These are phyloP conservation scores for Endocarpon pusillum DNA, from an alignment of 495 filamentous ascomycete species.

Conservation along the genomic window DNA sequence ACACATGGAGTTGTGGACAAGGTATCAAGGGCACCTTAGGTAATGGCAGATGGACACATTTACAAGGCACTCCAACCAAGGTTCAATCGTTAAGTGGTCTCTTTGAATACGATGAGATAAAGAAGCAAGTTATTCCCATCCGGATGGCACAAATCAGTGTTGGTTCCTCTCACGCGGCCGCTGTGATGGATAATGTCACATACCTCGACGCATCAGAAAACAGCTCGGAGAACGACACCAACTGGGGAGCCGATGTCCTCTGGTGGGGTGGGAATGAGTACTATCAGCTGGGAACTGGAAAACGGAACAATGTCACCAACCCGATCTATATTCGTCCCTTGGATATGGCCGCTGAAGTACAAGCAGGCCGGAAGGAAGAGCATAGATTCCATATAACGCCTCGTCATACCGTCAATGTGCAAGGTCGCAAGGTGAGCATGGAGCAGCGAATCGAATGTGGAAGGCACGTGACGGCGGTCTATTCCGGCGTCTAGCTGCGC, in stretches of 20 bases:
- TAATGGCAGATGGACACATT: slow-evolving; percentile 78
- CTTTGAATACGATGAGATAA: slow-evolving; percentile 67
- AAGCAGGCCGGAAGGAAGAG: slow-evolving; percentile 36
- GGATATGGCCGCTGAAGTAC: slow-evolving; percentile 29
- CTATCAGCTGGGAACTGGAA: slow-evolving; percentile 85
- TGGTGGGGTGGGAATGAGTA: slow-evolving; percentile 93
- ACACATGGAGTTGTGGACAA: slow-evolving; percentile 72
- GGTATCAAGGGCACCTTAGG: slow-evolving; percentile 73
- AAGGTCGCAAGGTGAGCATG: slow-evolving; percentile 47
- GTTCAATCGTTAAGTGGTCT: slow-evolving; percentile 69
- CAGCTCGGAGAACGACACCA: slow-evolving; percentile 27
- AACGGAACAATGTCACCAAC: slow-evolving; percentile 54
- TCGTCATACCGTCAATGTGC: slow-evolving; percentile 45
- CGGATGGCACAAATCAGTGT: slow-evolving; percentile 51
- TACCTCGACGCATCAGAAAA: slow-evolving; percentile 34
- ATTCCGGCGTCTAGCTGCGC: too few species aligned
- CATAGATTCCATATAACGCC: slow-evolving; percentile 81
- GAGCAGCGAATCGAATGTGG: slow-evolving; percentile 88
- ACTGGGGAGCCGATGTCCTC: slow-evolving; percentile 68
- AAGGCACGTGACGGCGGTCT: slow-evolving; percentile 67
- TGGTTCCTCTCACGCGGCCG: slow-evolving; percentile 63
- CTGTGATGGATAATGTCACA: slow-evolving; percentile 64
- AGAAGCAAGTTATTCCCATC: slow-evolving; percentile 54
- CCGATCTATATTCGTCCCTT: slow-evolving; percentile 69
- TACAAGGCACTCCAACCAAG: slow-evolving; percentile 61